phyloP scores from a whole-genome alignment of 306 rosid genomes.

The Cicer chorassanicum region DNA sequence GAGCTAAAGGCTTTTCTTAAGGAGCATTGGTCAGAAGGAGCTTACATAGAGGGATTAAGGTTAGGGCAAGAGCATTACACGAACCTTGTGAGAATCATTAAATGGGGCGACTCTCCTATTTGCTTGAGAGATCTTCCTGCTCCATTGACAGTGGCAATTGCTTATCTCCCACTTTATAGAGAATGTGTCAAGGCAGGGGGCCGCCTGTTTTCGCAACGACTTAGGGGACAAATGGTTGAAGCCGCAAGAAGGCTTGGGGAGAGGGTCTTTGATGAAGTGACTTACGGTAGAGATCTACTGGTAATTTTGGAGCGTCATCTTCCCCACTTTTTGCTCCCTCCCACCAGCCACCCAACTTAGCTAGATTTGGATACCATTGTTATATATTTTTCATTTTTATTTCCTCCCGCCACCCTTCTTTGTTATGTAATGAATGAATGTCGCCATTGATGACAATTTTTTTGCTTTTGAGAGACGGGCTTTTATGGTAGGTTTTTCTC shows the following conservation, averaged over 20 bases:
- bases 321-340: constrained; percentile 66
- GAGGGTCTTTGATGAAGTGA: constrained; percentile 58
- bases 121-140: constrained; percentile 83
- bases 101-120: constrained; percentile 77
- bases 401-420: constrained; percentile 21
- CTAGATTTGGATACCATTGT: constrained; percentile 32
- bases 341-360: constrained; percentile 47
- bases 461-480: not conserved
- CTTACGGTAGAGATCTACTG: constrained; percentile 68
- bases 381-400: constrained; percentile 27
- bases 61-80: constrained; percentile 71
- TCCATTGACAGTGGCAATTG: constrained; percentile 70
- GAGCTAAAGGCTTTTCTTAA: constrained; percentile 71
- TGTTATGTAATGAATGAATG: constrained; percentile 40
- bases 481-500: constrained; percentile 1
- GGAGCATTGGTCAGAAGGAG: constrained; percentile 82
- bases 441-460: constrained; percentile 12
- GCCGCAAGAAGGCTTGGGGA: constrained; percentile 76
- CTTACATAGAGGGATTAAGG: constrained; percentile 66
- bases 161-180: constrained; percentile 83
- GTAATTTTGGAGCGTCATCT: constrained; percentile 82
- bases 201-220: constrained; percentile 72
- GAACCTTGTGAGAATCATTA: constrained; percentile 71
- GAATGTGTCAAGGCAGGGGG: constrained; percentile 76
- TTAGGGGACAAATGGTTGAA: constrained; percentile 84